phyloP scores from a whole-genome alignment of 768 basidiomycete species.

The Suillus variegatus region DNA sequence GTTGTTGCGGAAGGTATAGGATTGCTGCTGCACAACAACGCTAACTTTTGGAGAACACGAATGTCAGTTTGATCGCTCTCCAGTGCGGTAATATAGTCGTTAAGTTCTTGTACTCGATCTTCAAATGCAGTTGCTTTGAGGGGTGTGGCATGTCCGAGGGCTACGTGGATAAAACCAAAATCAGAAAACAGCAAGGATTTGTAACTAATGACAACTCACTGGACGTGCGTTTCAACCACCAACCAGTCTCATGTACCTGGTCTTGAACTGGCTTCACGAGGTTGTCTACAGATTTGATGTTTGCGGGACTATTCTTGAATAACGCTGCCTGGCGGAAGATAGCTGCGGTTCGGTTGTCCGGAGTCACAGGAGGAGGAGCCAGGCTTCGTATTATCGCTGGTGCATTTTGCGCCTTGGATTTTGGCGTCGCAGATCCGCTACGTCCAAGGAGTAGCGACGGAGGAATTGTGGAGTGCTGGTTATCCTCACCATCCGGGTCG shows the following conservation, averaged over 20 bases:
- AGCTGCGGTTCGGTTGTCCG: conserved; percentile 54
- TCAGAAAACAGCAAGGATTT: conserved; percentile 15
- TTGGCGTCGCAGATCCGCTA: conserved; percentile 40
- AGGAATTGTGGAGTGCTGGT: conserved; percentile 55
- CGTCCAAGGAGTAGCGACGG: conserved; percentile 49
- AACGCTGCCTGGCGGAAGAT: conserved; percentile 75
- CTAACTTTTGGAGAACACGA: conserved; percentile 62
- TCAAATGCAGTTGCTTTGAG: conserved; percentile 38
- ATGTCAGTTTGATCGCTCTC: conserved; percentile 53
- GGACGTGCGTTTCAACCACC: conserved; percentile 81
- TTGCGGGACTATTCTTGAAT: conserved; percentile 80
- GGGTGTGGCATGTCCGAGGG: conserved; percentile 49
- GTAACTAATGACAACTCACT: conserved; percentile 45
- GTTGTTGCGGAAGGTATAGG: conserved; percentile 43
- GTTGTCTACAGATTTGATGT: conserved; percentile 50
- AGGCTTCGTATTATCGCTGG: conserved; percentile 33
- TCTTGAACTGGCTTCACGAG: conserved; percentile 71
- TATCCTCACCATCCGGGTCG: conserved; percentile 69
- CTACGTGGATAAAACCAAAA: conserved; percentile 13
- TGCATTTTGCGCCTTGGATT: conserved; percentile 37
- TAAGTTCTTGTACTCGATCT: conserved; percentile 51
- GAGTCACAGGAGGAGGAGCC: conserved; percentile 59
- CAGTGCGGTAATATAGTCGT: conserved; percentile 54
- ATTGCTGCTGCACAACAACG: conserved; percentile 62
- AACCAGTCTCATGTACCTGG: conserved; percentile 68